Evolutionary conservation across 257 asterid species (phyloP).

Genomic region (Catharanthus roseus): DNA sequence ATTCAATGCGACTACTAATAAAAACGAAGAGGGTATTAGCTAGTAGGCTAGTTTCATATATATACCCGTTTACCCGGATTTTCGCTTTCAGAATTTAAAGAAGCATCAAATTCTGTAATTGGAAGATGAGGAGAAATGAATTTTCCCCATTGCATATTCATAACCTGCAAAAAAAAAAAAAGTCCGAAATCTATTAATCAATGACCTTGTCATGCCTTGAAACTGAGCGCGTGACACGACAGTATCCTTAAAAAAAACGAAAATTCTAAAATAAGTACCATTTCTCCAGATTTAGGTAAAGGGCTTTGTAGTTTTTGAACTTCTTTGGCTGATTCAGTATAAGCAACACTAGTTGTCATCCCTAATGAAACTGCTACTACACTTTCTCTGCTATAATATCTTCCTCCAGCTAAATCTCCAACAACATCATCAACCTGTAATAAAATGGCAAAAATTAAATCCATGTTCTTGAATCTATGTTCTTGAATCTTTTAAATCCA

Average conservation of each 20-base stretch:
- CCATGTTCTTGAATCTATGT: too few relatives aligned
- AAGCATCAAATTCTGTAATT: slow-evolving; percentile 53
- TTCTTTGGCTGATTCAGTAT: slow-evolving; percentile 39
- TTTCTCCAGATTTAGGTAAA: slow-evolving; percentile 41
- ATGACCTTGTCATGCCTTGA: neutral
- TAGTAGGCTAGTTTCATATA: too few relatives aligned
- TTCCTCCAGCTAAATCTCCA: slow-evolving; percentile 80
- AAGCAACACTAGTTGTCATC: slow-evolving; percentile 62
- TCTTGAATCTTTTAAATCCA: too few relatives aligned
- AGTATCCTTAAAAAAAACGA: too few relatives aligned
- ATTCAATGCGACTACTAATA: too few relatives aligned
- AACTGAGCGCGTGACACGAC: too few relatives aligned
- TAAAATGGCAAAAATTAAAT: neutral
- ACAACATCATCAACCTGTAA: slow-evolving; percentile 59
- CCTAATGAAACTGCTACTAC: slow-evolving; percentile 71
- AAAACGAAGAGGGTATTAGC: too few relatives aligned
- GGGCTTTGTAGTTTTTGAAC: slow-evolving; percentile 28
- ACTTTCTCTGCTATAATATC: slow-evolving; percentile 59
- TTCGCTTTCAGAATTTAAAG: slow-evolving; percentile 50
- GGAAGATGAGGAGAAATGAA: slow-evolving; percentile 64
- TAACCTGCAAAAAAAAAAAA: slow-evolving; percentile 54
- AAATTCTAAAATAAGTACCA: too few relatives aligned
- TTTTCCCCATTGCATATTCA: slow-evolving; percentile 67
- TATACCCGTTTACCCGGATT: slow-evolving; percentile 50
- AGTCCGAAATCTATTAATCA: neutral